phyloP scores from a whole-genome alignment of 73 alveolate species.

The Uronychia binucleata region DNA sequence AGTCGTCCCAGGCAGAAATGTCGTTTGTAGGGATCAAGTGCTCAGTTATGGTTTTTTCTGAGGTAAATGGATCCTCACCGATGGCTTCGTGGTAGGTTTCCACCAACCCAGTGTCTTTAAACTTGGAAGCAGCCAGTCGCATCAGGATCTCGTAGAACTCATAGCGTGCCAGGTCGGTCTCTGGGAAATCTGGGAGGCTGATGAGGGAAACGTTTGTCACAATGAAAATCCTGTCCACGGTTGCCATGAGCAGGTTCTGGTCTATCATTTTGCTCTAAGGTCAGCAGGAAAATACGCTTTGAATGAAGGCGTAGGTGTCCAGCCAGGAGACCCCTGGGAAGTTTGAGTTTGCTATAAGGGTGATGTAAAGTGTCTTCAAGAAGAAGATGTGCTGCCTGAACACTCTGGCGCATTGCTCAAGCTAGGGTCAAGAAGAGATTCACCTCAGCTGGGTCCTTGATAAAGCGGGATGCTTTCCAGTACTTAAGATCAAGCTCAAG shows the following conservation, averaged over 20 bases:
- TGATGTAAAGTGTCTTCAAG: slow-evolving; percentile 21
- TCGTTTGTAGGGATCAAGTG: slow-evolving; percentile 14
- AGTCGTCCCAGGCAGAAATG: slow-evolving; percentile 39
- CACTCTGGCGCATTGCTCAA: neutral
- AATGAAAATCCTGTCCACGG: slow-evolving; percentile 63
- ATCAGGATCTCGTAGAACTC: slow-evolving; percentile 63
- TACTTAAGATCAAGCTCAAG: slow-evolving; percentile 1
- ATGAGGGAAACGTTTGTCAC: slow-evolving; percentile 40
- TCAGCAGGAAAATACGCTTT: neutral
- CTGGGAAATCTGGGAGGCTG: slow-evolving; percentile 49
- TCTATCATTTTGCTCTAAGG: slow-evolving; percentile 46
- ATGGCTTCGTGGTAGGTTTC: slow-evolving; percentile 38
- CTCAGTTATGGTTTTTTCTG: slow-evolving; percentile 35
- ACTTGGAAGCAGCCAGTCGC: slow-evolving; percentile 56
- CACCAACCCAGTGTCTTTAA: slow-evolving; percentile 45
- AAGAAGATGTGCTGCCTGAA: neutral
- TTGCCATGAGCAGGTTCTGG: slow-evolving; percentile 36
- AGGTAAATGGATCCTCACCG: neutral
- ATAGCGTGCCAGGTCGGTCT: slow-evolving; percentile 48
- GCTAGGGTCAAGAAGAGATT: neutral
- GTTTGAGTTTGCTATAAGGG: slow-evolving; percentile 11
- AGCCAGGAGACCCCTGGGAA: slow-evolving; percentile 37
- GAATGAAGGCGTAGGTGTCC: slow-evolving; percentile 12
- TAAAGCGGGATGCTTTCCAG: slow-evolving; percentile 8
- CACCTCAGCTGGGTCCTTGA: slow-evolving; percentile 1